phyloP scores from a whole-genome alignment of 2,329 filamentous ascomycete genomes.

The Neobulgaria alba region DNA sequence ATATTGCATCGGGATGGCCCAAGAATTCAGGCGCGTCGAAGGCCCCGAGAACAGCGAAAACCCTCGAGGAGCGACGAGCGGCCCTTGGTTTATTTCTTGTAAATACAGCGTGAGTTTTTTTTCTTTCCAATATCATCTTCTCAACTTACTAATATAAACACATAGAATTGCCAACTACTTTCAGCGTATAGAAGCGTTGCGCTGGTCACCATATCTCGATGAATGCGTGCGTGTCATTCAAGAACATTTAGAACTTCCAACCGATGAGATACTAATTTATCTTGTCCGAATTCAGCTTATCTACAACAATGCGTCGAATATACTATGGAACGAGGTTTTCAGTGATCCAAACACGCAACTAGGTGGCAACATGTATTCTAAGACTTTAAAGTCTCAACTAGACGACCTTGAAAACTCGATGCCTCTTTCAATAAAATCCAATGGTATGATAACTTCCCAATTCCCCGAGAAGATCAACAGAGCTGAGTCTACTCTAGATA shows the following conservation, averaged over 20 bases:
- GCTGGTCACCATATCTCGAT: constrained; percentile 8
- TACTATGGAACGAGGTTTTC: not conserved
- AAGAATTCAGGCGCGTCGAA: no score
- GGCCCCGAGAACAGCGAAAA: no score
- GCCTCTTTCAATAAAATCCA: not conserved
- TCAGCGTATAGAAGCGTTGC: constrained; percentile 8
- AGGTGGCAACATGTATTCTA: not conserved
- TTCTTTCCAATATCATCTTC: no score
- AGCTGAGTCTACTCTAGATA: not conserved
- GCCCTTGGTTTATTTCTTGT: not conserved
- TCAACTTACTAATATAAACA: no score
- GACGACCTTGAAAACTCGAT: not conserved
- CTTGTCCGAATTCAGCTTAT: constrained; percentile 5
- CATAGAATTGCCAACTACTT: constrained; percentile 8
- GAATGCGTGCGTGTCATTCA: constrained; percentile 6
- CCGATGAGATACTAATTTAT: constrained; percentile 4
- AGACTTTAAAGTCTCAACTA: not conserved
- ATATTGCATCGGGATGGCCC: no score
- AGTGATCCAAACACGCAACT: not conserved
- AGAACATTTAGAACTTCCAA: constrained; percentile 5
- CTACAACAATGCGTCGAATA: not conserved
- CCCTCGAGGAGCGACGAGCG: not conserved
- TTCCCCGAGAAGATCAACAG: not conserved
- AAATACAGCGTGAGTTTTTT: not conserved
- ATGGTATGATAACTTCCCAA: not conserved